Evolutionary conservation across 345 rosid species (phyloP), one percentile per base, ranked within the genome.

Genomic region (Camelina sativa): DNA sequence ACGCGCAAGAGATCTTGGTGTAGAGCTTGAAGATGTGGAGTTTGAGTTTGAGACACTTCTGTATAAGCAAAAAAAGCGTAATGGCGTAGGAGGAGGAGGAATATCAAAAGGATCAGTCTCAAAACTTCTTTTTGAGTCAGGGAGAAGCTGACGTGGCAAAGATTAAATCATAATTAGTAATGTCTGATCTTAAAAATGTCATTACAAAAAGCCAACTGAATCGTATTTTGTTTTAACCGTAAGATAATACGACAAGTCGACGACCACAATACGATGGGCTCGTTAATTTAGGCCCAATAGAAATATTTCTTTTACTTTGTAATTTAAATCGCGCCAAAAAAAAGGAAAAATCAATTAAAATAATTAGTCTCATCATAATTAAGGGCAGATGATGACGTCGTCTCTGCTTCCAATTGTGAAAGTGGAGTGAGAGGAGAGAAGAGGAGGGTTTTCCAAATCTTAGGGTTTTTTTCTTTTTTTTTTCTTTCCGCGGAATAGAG

Each of bases 11-110:
- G 58, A 22, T 46, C 46, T 78, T 34, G 71, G 41, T 10, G 55
- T 12, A 15, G 65, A 54, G 9, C 19, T 85, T 48, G 59, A 38
- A 40, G 52, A 61, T 48, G 74, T 74, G 7, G 53, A 60, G 30
- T 25, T 8, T 41, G 79, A 80, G 34, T 86, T 83, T 66, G 65
- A 75, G 55, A 76, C 62, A 25, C 6, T 64, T 58, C 78, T 81
- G 8, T 48, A 28, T 28, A 28, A 28, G 30, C 30, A 28, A 28
- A 23, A 23, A 23, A 28, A 28, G 46, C 46, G 46, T 41, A 44
- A 13, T 13, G 48, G 3, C 25, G 25, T 23, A 23, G 25, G n/a
- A 4, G 35, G 6, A 32, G 47, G 4, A 13, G 48, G 48, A 13
- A 20, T 20, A 20, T 20, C 22, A 20, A 20, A 20, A 20, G 22